These are phyloP conservation scores for Eucalyptus tenuipes DNA, from an alignment of 345 rosid species.

Conservation along the genomic window DNA sequence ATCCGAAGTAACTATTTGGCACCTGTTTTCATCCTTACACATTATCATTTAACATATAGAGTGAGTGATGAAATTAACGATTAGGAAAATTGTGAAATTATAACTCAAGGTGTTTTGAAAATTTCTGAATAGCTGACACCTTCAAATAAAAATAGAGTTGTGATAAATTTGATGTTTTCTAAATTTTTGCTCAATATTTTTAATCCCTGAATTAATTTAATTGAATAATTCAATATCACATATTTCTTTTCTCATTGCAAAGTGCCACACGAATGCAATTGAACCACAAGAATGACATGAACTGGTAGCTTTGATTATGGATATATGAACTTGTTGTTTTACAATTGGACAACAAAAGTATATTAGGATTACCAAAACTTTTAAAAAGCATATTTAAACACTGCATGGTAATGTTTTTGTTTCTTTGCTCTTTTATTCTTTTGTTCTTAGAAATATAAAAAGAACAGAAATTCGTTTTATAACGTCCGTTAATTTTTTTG, in stretches of 20 bases:
- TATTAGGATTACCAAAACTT: too few species aligned
- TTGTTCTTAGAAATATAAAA: too few species aligned
- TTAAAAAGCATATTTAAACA: too few species aligned
- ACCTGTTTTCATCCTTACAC: neutral
- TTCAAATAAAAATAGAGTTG: neutral
- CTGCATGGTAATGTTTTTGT: too few species aligned
- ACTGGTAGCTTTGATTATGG: neutral
- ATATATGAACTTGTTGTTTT: neutral
- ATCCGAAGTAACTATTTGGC: neutral
- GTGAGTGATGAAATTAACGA: neutral
- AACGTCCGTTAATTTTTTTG: accelerated
- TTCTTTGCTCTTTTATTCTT: too few species aligned
- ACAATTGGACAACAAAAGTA: neutral
- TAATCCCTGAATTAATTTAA: neutral
- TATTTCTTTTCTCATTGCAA: neutral
- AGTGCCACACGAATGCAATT: neutral
- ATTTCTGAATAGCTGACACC: neutral
- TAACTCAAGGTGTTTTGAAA: neutral
- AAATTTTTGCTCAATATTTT: neutral
- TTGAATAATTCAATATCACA: neutral
- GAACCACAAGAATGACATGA: neutral
- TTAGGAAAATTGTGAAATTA: neutral
- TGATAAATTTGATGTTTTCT: neutral
- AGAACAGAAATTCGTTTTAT: accelerated
- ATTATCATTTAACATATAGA: neutral